phyloP scores from a whole-genome alignment of 2,329 filamentous ascomycete species.

The Pleoardoris graminearum region DNA sequence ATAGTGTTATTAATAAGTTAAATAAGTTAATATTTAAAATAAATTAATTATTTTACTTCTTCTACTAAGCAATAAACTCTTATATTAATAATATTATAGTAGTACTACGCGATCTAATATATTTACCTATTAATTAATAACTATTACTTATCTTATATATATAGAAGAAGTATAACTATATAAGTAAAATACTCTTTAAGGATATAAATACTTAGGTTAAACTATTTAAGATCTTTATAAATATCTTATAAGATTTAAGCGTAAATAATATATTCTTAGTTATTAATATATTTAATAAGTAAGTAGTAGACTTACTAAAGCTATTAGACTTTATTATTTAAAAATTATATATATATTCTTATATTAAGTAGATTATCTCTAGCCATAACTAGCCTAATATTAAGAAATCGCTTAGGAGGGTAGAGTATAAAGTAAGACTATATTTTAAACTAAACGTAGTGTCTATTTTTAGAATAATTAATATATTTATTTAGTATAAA shows the following conservation, averaged over 20 bases:
- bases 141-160: background rate
- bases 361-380: background rate
- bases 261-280: background rate
- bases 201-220: background rate
- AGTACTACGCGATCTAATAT: background rate
- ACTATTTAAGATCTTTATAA: background rate
- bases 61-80: background rate
- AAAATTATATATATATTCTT: background rate
- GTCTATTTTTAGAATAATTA: background rate
- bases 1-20: background rate
- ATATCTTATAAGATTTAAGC: background rate
- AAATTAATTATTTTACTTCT: background rate
- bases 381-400: background rate
- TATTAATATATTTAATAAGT: background rate
- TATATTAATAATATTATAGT: background rate
- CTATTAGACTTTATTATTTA: background rate
- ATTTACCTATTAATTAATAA: background rate
- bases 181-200: background rate
- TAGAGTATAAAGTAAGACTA: background rate
- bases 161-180: background rate
- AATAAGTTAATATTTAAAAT: background rate
- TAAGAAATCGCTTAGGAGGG: background rate
- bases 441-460: background rate
- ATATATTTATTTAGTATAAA: background rate
- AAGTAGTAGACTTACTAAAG: background rate